Evolutionary conservation across 352 stramenopile genomes (phyloP).

Genomic region (Phytophthora constricta): DNA sequence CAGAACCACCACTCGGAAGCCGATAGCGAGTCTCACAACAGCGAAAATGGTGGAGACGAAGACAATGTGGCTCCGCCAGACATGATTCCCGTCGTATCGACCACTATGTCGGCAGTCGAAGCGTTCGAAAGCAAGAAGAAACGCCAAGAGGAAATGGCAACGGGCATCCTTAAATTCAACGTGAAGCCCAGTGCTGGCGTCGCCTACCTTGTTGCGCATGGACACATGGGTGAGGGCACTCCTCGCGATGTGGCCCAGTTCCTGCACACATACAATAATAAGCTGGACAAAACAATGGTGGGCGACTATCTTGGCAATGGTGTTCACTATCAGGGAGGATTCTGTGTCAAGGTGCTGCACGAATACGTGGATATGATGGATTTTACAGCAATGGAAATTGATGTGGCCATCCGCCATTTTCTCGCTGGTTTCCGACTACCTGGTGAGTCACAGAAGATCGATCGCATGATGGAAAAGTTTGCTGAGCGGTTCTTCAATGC

Average conservation of each 20-base stretch:
- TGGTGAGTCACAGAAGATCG: constrained; percentile 99
- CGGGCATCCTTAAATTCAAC: constrained; percentile 98
- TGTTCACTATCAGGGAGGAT: constrained; percentile 94
- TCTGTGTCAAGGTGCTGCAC: constrained; percentile 94
- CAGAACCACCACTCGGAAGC: constrained; percentile 42
- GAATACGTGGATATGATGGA: constrained; percentile 97
- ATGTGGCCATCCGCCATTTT: constrained; percentile 98
- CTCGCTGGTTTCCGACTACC: constrained; percentile 98
- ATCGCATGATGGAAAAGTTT: constrained; percentile 99
- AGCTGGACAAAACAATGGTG: constrained; percentile 97
- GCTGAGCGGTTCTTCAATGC: constrained; percentile 91
- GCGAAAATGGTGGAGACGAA: constrained; percentile 55
- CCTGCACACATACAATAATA: constrained; percentile 91
- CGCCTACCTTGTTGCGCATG: constrained; percentile 91
- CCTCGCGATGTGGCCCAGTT: constrained; percentile 95
- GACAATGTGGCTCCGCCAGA: constrained; percentile 39
- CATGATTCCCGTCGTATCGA: constrained; percentile 35
- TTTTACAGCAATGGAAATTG: constrained; percentile 95
- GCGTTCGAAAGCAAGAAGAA: constrained; percentile 98
- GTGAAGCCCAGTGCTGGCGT: constrained; percentile 94
- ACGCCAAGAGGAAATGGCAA: constrained; percentile 96
- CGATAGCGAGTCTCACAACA: constrained; percentile 37
- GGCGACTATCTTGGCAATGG: constrained; percentile 98
- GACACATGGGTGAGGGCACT: constrained; percentile 92
- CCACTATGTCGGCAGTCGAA: constrained; percentile 88